Evolutionary conservation across 2,329 filamentous ascomycete species (phyloP).

Genomic region (Phaeosphaeriaceae sp.): DNA sequence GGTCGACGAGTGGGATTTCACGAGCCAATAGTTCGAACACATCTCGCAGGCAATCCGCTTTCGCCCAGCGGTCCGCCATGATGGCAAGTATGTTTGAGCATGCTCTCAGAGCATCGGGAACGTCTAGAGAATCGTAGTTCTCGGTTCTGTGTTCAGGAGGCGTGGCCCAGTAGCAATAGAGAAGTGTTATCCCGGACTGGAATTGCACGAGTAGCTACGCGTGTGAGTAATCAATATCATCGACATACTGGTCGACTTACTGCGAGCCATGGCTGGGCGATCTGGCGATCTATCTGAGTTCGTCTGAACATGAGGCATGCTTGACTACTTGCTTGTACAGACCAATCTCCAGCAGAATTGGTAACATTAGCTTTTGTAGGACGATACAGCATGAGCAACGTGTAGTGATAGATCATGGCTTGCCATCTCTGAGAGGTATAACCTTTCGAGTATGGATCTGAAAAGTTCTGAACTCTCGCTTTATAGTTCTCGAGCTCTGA

Average conservation of each 20-base stretch:
- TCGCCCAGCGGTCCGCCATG: conserved; percentile 48
- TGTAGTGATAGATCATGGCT: conserved; percentile 31
- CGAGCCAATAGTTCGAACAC: conserved; percentile 44
- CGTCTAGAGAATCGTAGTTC: conserved; percentile 33
- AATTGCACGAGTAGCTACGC: conserved; percentile 32
- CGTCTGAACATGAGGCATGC: conserved; percentile 27
- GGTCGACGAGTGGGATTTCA: conserved; percentile 27
- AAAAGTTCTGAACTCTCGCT: conserved; percentile 21
- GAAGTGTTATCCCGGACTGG: conserved; percentile 45
- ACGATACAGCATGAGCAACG: conserved; percentile 24
- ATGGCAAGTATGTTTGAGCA: conserved; percentile 48
- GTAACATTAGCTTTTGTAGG: conserved; percentile 22
- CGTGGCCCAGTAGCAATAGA: conserved; percentile 50
- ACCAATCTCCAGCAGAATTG: conserved; percentile 27
- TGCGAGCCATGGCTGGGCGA: conserved; percentile 28
- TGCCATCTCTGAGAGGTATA: conserved; percentile 29
- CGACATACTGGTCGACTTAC: conserved; percentile 10
- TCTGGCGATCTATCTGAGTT: conserved; percentile 28
- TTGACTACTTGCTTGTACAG: conserved; percentile 27
- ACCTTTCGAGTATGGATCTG: conserved; percentile 25
- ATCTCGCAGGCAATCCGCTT: conserved; percentile 45
- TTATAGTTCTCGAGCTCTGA: conserved; percentile 25
- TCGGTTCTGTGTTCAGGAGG: conserved; percentile 37
- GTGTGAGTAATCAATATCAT: conserved; percentile 3
- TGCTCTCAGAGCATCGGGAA: conserved; percentile 46